These are phyloP conservation scores for Teunomyces funiuensis DNA, from an alignment of 805 yeast species.

Conservation along the genomic window DNA sequence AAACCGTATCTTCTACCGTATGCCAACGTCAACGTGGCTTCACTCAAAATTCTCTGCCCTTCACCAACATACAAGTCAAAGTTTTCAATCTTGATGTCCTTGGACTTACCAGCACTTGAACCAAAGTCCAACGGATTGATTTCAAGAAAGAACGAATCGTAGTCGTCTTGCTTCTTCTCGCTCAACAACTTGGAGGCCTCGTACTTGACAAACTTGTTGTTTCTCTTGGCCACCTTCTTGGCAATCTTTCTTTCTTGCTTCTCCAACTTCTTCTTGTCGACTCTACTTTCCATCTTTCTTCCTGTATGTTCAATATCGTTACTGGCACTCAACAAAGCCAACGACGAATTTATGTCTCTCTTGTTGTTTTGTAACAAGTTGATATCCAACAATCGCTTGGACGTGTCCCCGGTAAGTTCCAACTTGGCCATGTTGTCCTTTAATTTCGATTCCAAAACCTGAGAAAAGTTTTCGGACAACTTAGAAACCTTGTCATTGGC, in stretches of 20 bases:
- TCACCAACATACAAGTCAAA: conserved; percentile 95
- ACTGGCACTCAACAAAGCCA: conserved; percentile 74
- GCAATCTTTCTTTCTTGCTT: conserved; percentile 98
- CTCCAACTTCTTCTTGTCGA: conserved; percentile 93
- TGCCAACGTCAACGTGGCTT: conserved; percentile 81
- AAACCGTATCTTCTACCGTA: conserved; percentile 95
- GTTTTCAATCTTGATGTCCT: conserved; percentile 89
- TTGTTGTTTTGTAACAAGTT: conserved; percentile 65
- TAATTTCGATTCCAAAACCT: conserved; percentile 51
- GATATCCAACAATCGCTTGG: conserved; percentile 80
- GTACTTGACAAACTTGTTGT: conserved; percentile 78
- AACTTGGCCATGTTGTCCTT: conserved; percentile 69
- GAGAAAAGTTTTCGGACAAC: conserved; percentile 47
- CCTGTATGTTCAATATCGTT: conserved; percentile 90
- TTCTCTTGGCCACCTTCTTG: conserved; percentile 90
- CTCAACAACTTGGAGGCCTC: conserved; percentile 90
- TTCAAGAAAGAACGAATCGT: conserved; percentile 91
- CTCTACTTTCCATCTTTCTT: conserved; percentile 87
- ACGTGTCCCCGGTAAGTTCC: conserved; percentile 80
- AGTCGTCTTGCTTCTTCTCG: conserved; percentile 66
- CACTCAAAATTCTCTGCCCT: conserved; percentile 88
- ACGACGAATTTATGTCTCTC: conserved; percentile 71
- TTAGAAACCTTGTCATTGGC: conserved; percentile 51
- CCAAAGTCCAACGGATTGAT: conserved; percentile 94
- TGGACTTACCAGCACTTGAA: conserved; percentile 84